These are phyloP conservation scores for Laguncularia racemosa DNA, from an alignment of 345 rosid genomes.

Conservation along the genomic window DNA sequence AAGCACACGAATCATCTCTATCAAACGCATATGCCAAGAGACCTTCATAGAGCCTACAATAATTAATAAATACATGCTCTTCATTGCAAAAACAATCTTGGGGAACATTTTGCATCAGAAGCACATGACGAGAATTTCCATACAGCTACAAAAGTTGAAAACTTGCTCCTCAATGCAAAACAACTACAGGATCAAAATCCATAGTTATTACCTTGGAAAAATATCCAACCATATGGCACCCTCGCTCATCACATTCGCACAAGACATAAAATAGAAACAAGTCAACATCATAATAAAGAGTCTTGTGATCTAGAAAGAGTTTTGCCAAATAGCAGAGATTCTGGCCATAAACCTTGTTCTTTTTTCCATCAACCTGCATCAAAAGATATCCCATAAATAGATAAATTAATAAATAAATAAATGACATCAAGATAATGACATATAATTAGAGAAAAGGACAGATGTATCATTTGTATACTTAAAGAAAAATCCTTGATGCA, in stretches of 20 bases:
- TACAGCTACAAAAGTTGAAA: no score
- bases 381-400: conserved; percentile 7
- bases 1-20: no score
- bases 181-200: neutral
- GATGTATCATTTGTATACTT: no score
- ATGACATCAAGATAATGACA: neutral
- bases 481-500: neutral
- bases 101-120: neutral
- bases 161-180: neutral
- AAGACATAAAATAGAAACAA: conserved; percentile 84
- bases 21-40: no score
- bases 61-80: no score
- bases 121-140: no score
- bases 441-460: no score
- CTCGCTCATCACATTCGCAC: conserved; percentile 99
- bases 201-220: conserved; percentile 71
- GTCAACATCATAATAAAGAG: conserved; percentile 97
- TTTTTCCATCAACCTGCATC: conserved; percentile 78
- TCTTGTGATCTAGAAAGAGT: conserved; percentile 96
- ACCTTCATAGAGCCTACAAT: no score
- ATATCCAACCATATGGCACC: conserved; percentile 99
- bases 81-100: no score
- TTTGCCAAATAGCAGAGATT: conserved; percentile 97
- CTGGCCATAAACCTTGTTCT: conserved; percentile 98
- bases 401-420: neutral